A percentile compares a stretch with the other conserved stretches of the same genome.
Conservation (phyloP, 257 asterid genomes). For the Capsicum pubescens region DNA sequence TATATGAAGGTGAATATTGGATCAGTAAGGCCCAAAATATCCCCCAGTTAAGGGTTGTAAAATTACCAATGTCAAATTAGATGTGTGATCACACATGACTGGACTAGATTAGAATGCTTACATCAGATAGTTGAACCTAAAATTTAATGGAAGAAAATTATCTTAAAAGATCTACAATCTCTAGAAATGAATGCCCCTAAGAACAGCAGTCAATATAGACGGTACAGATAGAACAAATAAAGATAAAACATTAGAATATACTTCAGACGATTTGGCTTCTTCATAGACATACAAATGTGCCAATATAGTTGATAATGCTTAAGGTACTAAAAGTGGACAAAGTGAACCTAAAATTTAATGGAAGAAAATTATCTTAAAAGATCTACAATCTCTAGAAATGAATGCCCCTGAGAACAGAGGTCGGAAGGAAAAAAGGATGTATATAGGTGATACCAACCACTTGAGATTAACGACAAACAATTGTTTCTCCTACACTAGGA, state of each 20-base stretch:
- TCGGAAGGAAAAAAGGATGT: background rate
- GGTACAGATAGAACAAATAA: background rate
- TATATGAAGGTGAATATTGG: background rate
- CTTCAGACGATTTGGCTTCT: conserved; percentile 12
- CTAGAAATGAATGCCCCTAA: too few species aligned
- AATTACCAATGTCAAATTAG: background rate
- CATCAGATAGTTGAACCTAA: background rate
- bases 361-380: too few species aligned
- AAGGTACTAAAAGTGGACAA: too few species aligned
- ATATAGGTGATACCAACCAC: background rate
- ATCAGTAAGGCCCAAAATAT: background rate
- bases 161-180: too few species aligned
- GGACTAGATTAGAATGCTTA: background rate
- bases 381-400: background rate
- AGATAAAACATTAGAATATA: background rate
- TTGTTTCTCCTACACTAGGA: background rate
- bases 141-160: too few species aligned
- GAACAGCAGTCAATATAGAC: too few species aligned
- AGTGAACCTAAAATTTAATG: too few species aligned
- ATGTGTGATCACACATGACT: conserved; percentile 3
- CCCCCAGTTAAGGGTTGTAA: background rate
- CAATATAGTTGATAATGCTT: too few species aligned
- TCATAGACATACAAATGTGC: background rate
- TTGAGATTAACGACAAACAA: background rate
- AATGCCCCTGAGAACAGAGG: conserved; percentile 7